Conservation (phyloP, 2,329 filamentous ascomycete genomes). For the Aspergillus sp. region DNA sequence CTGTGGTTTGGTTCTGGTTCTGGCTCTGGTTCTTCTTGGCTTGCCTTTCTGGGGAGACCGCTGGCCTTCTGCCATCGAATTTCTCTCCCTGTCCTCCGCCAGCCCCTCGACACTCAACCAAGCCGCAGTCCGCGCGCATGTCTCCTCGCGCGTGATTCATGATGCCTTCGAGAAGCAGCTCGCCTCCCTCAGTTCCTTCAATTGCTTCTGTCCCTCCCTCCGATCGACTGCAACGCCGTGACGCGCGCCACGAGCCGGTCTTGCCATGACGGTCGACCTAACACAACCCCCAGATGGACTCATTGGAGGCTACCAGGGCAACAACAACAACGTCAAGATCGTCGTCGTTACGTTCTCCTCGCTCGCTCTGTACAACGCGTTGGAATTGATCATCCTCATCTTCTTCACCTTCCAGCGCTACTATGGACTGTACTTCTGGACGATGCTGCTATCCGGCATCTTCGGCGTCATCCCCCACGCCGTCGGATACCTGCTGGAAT, state of each 20-base stretch:
- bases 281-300: conserved; percentile 28
- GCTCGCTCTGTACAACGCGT: conserved; percentile 51
- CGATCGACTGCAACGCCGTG: background rate
- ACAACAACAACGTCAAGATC: conserved; percentile 23
- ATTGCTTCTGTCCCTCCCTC: background rate
- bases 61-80: background rate
- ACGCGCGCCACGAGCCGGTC: background rate
- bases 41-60: too few relatives aligned
- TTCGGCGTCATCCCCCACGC: conserved; percentile 38
- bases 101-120: background rate
- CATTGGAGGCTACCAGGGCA: conserved; percentile 27
- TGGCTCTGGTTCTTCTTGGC: too few relatives aligned
- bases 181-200: background rate
- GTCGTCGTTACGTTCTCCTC: conserved; percentile 34
- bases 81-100: background rate
- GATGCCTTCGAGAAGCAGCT: background rate
- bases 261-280: conserved; percentile 16
- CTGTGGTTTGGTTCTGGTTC: too few relatives aligned
- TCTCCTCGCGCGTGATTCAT: background rate
- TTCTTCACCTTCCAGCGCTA: conserved; percentile 39
- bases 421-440: conserved; percentile 44
- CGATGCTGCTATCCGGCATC: conserved; percentile 36
- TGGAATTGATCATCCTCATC: conserved; percentile 40
- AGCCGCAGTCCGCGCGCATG: background rate
- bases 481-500: conserved; percentile 41